Base-by-base conservation (phyloP, 2,329 filamentous ascomycete species). In the Fulvia fulva region DNA sequence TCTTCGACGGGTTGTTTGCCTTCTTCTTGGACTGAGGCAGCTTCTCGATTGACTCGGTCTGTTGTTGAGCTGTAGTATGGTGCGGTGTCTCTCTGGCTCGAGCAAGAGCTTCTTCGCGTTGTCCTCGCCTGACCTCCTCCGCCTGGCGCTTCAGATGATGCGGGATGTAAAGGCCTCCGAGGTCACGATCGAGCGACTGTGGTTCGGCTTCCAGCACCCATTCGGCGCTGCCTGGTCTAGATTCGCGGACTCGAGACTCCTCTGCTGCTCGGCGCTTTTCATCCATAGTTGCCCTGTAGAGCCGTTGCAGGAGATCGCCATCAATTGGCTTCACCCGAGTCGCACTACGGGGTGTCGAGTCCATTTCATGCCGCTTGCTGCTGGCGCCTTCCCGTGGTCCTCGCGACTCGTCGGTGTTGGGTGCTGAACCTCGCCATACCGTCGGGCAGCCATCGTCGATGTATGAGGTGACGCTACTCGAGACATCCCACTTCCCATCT, bases 361-460 rank as follows among this genome's bases (percentile, higher is more conserved):
- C 41, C 34, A 25, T 12, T 28, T 9, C 46, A 30, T 22, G 54
- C 45, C 22, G 37, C 22, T 16, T 32, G 23, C 25, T 30, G 11
- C 6, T 3, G 11, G 47, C 26, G 26, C 26, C 47, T 21, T 14
- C n/a, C 14, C 8, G 16, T 26, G 47, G 8, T 32, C 25, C 6
- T 32, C 34, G 21, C 22, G 21, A 51, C 43, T 41, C 14, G 46
- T 47, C 11, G 16, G 53, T 5, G 12, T 47, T 30, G 23, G 50
- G 45, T 23, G 46, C n/a, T 44, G 60, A 23, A 8, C 28, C 53
- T 11, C 55, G 30, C 61, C 62, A 64, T 28, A 66, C 55, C 11
- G 63, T 65, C 2, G 65, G 63, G 51, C 62, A 63, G 41, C 66
- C 57, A 57, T 69, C 68, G 58, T 70, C 68, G 21, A 70, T 60